A percentile compares a stretch with the other conserved stretches of the same genome.
Conservation (phyloP, 176 grass and related monocot genomes). For the Avena eriantha region DNA sequence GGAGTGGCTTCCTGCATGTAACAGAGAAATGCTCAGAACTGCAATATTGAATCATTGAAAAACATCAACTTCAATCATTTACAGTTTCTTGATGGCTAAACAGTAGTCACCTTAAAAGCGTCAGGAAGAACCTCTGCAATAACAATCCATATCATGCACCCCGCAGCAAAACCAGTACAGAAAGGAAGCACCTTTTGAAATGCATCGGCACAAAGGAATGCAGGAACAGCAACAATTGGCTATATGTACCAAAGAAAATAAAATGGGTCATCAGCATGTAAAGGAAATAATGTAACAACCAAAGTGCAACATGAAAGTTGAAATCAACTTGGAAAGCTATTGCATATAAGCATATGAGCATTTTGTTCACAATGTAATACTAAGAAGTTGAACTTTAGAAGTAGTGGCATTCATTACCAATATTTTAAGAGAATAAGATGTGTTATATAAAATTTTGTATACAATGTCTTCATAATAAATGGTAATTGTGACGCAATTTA, state of each 20-base stretch:
- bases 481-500: background rate
- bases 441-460: no score
- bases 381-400: background rate
- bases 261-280: constrained; percentile 31
- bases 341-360: constrained; percentile 8
- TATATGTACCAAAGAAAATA: constrained; percentile 44
- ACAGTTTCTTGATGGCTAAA: constrained; percentile 6
- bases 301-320: constrained; percentile 24
- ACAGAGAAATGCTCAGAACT: constrained; percentile 40
- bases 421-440: constrained; percentile 11
- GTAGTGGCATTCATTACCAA: background rate
- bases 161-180: constrained; percentile 97
- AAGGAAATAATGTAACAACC: constrained; percentile 28
- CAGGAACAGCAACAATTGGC: constrained; percentile 96
- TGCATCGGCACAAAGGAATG: constrained; percentile 91
- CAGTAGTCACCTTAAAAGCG: constrained; percentile 84
- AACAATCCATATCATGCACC: constrained; percentile 99
- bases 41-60: constrained; percentile 1
- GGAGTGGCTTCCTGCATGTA: constrained; percentile 81
- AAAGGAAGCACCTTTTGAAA: constrained; percentile 95
- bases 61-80: constrained; percentile 22
- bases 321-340: background rate
- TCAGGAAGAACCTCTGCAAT: constrained; percentile 99
- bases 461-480: constrained; percentile 17
- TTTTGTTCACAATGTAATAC: constrained; percentile 8